Base-by-base conservation (phyloP, 106 monocot species). In the Dendrobium huoshanense region DNA sequence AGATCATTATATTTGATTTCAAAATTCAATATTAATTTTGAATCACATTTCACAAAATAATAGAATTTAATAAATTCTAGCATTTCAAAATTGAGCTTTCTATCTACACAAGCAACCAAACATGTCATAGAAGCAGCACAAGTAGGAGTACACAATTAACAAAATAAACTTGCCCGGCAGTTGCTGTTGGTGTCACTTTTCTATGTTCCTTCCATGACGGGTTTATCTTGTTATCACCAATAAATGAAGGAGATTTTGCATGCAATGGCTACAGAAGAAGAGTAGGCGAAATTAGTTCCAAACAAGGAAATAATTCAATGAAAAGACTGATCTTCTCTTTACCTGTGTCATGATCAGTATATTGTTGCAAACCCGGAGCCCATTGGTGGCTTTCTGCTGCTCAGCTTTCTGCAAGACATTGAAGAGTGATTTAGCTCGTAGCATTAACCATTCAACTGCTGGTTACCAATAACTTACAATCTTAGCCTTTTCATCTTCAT, bases 291-390 rank as follows among this genome's bases (percentile, higher is more conserved):
- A 31, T 45, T 73, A 29, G 51, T 75, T 22, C 54, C 75, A 42
- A 41, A 75, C 33, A 64, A 37, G 0, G 25, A 10, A 77, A n/a
- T 20, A 54, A 68, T 37, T 55, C 25, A 61, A 77, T 15, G 49
- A 7, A 13, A 37, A 64, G 17, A n/a, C 8, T 33, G 20, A 2
- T 61, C 73, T n/a, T 22, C 43, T n/a, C 16, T 64, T 2, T 56
- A 99, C 99, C 86, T 95, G 92, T 77, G 90, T 88, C 99, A 99
- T 93, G 79, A 88, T 84, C 55, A 95, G 65, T 80, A 99, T 99
- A 75, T 99, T 99, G 86, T 99, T 93, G 81, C 93, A 99, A 31
- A 88, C 84, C 18, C 93, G 82, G 25, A 93, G 73, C 15, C 77
- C 86, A 55, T 73, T 87, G 51, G 91, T 88, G 67, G 86, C 83